phyloP scores from a whole-genome alignment of 805 yeast genomes.

The Diddensiella santjacobensis region DNA sequence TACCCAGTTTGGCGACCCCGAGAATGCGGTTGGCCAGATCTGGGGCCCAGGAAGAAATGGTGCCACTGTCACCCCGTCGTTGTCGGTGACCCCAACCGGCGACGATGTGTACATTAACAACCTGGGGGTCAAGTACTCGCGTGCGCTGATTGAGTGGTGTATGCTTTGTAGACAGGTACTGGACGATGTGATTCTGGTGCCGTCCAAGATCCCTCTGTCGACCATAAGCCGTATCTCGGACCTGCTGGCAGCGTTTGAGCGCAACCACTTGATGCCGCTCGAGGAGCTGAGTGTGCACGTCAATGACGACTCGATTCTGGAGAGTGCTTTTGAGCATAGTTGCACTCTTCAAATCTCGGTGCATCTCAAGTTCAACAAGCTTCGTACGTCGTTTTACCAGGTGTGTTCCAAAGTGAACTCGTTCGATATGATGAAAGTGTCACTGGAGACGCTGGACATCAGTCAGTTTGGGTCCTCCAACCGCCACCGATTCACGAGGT shows the following conservation, averaged over 20 bases:
- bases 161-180: conserved; percentile 9
- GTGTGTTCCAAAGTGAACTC: background rate
- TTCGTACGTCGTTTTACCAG: conserved; percentile 7
- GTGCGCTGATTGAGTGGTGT: conserved; percentile 12
- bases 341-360: conserved; percentile 1
- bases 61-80: background rate
- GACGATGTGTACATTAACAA: conserved; percentile 1
- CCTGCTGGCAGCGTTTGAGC: background rate
- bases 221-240: background rate
- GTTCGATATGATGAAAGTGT: conserved; percentile 5
- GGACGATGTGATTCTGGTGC: conserved; percentile 15
- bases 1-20: conserved; percentile 9
- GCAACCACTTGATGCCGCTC: background rate
- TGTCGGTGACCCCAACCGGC: background rate
- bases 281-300: background rate
- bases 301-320: background rate
- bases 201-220: conserved; percentile 4
- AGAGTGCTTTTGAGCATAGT: background rate
- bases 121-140: conserved; percentile 3
- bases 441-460: conserved; percentile 11
- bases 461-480: conserved; percentile 5
- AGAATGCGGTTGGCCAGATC: background rate
- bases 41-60: background rate
- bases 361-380: conserved; percentile 4
- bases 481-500: conserved; percentile 1